These are phyloP conservation scores for Eimeria falciformis DNA, from an alignment of 169 alveolate genomes.

Conservation along the genomic window DNA sequence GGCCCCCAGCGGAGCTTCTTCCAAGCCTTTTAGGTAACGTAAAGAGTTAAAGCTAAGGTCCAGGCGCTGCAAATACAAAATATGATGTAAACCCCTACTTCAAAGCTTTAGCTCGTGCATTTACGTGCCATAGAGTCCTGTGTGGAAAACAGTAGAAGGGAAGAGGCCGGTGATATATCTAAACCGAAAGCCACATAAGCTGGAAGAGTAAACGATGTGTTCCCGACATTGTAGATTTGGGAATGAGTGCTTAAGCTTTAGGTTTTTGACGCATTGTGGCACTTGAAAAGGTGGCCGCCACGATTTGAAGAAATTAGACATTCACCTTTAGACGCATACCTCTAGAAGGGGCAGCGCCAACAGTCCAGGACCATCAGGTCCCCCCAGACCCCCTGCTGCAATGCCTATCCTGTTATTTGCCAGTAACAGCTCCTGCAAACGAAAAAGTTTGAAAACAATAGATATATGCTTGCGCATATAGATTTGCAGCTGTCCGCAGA, in stretches of 20 bases:
- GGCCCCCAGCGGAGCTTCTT: constrained; percentile 32
- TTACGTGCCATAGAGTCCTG: neutral
- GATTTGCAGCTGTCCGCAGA: too few relatives aligned
- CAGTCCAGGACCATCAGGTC: constrained; percentile 61
- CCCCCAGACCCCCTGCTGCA: constrained; percentile 70
- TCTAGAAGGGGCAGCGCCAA: constrained; percentile 44
- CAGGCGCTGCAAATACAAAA: constrained; percentile 50
- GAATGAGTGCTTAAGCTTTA: too few relatives aligned
- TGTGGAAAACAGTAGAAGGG: neutral
- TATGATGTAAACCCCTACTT: neutral
- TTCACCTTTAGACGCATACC: too few relatives aligned
- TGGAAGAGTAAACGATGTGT: too few relatives aligned
- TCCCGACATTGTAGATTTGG: too few relatives aligned
- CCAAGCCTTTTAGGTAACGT: constrained; percentile 7
- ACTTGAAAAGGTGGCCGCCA: too few relatives aligned
- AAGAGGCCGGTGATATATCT: neutral
- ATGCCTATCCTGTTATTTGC: constrained; percentile 68
- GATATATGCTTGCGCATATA: too few relatives aligned
- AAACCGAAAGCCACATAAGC: too few relatives aligned
- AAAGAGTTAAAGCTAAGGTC: constrained; percentile 70
- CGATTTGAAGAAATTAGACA: too few relatives aligned
- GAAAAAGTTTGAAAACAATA: too few relatives aligned
- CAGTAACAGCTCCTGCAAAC: constrained; percentile 68
- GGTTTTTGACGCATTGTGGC: too few relatives aligned
- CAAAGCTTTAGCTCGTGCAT: too few relatives aligned